phyloP scores from a whole-genome alignment of 768 basidiomycete genomes.

The Hericium alpestre region DNA sequence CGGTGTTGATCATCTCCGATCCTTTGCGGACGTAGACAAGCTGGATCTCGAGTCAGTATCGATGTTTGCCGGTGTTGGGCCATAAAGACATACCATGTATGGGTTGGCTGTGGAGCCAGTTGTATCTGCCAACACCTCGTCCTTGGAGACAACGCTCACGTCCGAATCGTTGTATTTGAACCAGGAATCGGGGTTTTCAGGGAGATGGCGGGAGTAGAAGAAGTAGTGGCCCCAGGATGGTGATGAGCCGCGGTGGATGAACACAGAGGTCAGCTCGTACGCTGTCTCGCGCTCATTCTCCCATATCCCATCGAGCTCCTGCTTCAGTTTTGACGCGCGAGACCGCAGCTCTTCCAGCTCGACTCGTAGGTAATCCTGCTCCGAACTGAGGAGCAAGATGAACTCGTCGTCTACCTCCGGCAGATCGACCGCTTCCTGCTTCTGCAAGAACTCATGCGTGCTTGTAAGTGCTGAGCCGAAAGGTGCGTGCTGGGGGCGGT shows the following conservation, averaged over 20 bases:
- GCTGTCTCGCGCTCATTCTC: conserved; percentile 49
- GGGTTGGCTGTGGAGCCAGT: conserved; percentile 88
- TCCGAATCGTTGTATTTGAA: conserved; percentile 95
- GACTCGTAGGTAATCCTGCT: conserved; percentile 38
- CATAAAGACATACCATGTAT: conserved; percentile 54
- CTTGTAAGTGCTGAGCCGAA: conserved; percentile 45
- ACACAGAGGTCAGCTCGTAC: conserved; percentile 90
- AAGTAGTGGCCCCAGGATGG: conserved; percentile 92
- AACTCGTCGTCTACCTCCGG: conserved; percentile 56
- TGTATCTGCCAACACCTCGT: conserved; percentile 81
- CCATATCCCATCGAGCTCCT: conserved; percentile 70
- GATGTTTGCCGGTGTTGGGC: neutral
- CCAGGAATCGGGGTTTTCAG: conserved; percentile 73
- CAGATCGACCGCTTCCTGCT: conserved; percentile 32
- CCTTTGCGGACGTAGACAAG: conserved; percentile 79
- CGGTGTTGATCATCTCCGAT: conserved; percentile 69
- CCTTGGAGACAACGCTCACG: conserved; percentile 64
- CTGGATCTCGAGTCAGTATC: conserved; percentile 26
- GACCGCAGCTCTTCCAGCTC: conserved; percentile 50
- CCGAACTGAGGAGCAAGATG: conserved; percentile 37
- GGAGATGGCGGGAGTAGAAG: conserved; percentile 86
- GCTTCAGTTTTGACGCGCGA: conserved; percentile 45
- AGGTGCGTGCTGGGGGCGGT: conserved; percentile 41
- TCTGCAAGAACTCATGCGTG: conserved; percentile 48
- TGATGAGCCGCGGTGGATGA: conserved; percentile 84